phyloP scores from a whole-genome alignment of 139 green algal species.

The Tetratostichococcus sp. region DNA sequence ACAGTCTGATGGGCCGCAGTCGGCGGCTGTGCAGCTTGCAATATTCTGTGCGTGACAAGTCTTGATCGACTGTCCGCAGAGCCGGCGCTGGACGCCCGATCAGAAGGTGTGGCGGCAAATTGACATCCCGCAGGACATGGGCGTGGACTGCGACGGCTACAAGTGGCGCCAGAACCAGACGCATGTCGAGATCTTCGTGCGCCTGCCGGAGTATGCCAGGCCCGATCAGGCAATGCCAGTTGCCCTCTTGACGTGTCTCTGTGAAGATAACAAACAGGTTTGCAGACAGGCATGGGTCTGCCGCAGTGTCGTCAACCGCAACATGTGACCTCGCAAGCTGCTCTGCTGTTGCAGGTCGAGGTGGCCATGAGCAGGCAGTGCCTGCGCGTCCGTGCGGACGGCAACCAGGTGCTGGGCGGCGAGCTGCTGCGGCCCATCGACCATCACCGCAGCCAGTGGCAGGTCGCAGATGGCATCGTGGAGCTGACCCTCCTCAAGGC shows the following conservation, averaged over 20 bases:
- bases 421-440: conserved; percentile 58
- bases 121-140: conserved; percentile 38
- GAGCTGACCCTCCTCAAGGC: conserved; percentile 76
- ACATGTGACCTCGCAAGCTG: background rate
- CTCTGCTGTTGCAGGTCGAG: conserved; percentile 22
- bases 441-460: conserved; percentile 77
- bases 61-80: too few relatives aligned
- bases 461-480: conserved; percentile 60
- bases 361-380: conserved; percentile 28
- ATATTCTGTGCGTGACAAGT: too few relatives aligned
- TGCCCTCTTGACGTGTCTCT: too few relatives aligned
- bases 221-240: conserved; percentile 15
- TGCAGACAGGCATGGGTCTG: too few relatives aligned
- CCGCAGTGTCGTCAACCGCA: too few relatives aligned
- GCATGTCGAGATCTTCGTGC: conserved; percentile 70
- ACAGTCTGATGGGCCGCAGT: too few relatives aligned
- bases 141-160: conserved; percentile 48
- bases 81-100: background rate
- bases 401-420: conserved; percentile 44
- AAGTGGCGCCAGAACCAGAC: conserved; percentile 85
- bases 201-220: conserved; percentile 30
- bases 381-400: conserved; percentile 39
- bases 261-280: too few relatives aligned
- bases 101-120: conserved; percentile 26
- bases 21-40: too few relatives aligned